These are phyloP conservation scores for Glycine latifolia DNA, from an alignment of 306 rosid genomes.

Conservation along the genomic window DNA sequence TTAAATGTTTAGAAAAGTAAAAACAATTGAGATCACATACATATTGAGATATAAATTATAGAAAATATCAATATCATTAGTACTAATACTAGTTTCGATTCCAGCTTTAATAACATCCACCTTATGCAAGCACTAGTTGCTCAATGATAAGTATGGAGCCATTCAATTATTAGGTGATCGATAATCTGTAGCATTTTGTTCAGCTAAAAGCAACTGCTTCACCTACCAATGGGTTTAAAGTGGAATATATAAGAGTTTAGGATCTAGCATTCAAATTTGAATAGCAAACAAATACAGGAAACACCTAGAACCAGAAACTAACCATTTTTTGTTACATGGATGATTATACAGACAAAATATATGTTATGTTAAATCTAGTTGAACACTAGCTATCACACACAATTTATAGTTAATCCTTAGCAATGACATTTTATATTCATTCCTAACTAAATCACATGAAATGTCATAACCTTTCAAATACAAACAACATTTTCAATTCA, in stretches of 20 bases:
- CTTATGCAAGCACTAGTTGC: slow-evolving; percentile 95
- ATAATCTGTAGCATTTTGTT: slow-evolving; percentile 93
- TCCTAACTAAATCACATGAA: too few relatives aligned
- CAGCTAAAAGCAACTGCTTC: slow-evolving; percentile 94
- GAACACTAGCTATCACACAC: too few relatives aligned
- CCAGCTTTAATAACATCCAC: slow-evolving; percentile 48
- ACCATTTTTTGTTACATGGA: too few relatives aligned
- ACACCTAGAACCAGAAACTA: slow-evolving; percentile 23
- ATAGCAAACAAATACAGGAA: neutral
- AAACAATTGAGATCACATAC: slow-evolving; percentile 33
- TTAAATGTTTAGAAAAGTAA: slow-evolving; percentile 31
- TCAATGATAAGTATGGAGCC: slow-evolving; percentile 93
- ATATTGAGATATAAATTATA: slow-evolving; percentile 12
- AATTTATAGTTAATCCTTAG: too few relatives aligned
- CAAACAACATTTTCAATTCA: too few relatives aligned
- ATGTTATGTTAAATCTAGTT: too few relatives aligned
- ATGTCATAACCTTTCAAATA: too few relatives aligned
- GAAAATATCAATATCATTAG: slow-evolving; percentile 19
- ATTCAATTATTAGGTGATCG: slow-evolving; percentile 93
- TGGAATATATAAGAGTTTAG: slow-evolving; percentile 34
- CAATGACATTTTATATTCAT: too few relatives aligned
- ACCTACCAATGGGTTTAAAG: slow-evolving; percentile 62
- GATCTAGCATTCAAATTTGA: slow-evolving; percentile 21
- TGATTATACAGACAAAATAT: too few relatives aligned
- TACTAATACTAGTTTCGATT: slow-evolving; percentile 25